Base-by-base conservation (phyloP, 306 rosid species). In the Senna tora region DNA sequence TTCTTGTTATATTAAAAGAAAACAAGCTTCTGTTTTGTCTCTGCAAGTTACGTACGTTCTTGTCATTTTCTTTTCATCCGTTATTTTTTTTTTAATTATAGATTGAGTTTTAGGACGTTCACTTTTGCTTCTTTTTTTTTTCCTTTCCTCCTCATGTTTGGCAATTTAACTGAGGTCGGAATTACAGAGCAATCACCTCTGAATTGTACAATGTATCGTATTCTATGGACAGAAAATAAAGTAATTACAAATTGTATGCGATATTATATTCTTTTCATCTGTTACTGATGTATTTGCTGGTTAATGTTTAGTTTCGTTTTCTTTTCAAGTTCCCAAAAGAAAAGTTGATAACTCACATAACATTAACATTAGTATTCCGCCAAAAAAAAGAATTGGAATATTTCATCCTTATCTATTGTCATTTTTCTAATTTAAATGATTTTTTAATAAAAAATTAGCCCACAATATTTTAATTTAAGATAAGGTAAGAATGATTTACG, bases 141-240 rank as follows among this genome's bases (percentile, higher is more conserved):
- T 57, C 34, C 2, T 67, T 20, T 45, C 12, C 14, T 30, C 53
- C 57, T 22, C 20, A 32, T 68, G 41, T 61, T 30, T 60, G 62
- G 20, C 62, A 33, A 52, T 20, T 58, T 76, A 45, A 60, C 33
- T 38, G 47, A 59, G 65, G 50, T 51, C 4, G 30, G 65, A 69
- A 68, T n/a, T n/a, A 62, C 41, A 38, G 10, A 58, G 7, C 42
- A 67, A 66, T 53, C 51, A 28, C 65, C 43, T 16, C 22, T 34
- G 43, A 83, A 83, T 75, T 86, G 81, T 83, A 66, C 77, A 74
- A 50, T 74, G 73, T 25, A 63, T 73, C 71, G 73, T 25, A 63
- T 73, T 67, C 14, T 64, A 0, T 33, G 47, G 65, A 74, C 5
- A 74, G 45, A 80, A 45, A 76, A 76, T 61, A 72, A 79, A 69